Evolutionary conservation across 1,284 basidiomycete genomes (phyloP).

Genomic region (Paramarasmius palmivorus): DNA sequence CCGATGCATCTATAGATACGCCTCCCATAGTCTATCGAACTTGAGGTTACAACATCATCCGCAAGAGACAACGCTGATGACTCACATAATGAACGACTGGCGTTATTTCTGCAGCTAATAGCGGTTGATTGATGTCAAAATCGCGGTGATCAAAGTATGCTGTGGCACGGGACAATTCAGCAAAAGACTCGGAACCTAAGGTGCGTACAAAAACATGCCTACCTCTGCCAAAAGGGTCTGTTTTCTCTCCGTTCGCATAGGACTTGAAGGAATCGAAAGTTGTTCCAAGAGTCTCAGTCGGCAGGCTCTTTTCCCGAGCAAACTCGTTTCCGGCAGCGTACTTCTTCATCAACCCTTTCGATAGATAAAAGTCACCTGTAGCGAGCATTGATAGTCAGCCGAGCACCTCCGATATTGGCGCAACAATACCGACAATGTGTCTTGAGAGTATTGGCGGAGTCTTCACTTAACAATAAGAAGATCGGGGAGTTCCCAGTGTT

Average conservation of each 20-base stretch:
- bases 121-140: conserved; percentile 11
- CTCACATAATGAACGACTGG: conserved; percentile 74
- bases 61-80: conserved; percentile 1
- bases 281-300: conserved; percentile 61
- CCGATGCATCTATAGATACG: conserved; percentile 75
- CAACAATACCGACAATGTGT: conserved; percentile 49
- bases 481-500: conserved; percentile 77
- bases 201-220: conserved; percentile 29
- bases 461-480: conserved; percentile 75
- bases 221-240: conserved; percentile 79
- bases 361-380: conserved; percentile 80
- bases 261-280: conserved; percentile 57
- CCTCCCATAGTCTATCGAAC: conserved; percentile 74
- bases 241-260: conserved; percentile 17
- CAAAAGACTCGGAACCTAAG: neutral
- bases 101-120: conserved; percentile 72
- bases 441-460: conserved; percentile 80
- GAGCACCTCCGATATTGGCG: neutral
- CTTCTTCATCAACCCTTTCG: conserved; percentile 84
- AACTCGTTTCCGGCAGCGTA: conserved; percentile 73
- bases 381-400: neutral
- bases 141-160: conserved; percentile 19
- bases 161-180: neutral
- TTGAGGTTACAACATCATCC: neutral
- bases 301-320: conserved; percentile 78